Evolutionary conservation across 495 filamentous ascomycete genomes (phyloP).

Genomic region (Penicillium arizonense): DNA sequence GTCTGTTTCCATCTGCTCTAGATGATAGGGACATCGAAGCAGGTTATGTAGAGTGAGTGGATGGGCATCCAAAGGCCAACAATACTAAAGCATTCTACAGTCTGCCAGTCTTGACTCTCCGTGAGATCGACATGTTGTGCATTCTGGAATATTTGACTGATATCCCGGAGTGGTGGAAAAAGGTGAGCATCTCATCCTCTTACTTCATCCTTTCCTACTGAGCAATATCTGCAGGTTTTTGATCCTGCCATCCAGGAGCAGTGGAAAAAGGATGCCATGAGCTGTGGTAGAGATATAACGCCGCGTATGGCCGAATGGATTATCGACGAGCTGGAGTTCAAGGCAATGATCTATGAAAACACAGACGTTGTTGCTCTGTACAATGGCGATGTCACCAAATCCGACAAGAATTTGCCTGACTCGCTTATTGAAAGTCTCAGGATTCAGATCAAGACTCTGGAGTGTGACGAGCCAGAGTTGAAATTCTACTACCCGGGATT

Average conservation of each 20-base stretch:
- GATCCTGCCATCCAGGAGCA: constrained; percentile 36
- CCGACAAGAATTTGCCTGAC: constrained; percentile 30
- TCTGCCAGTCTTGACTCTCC: constrained; percentile 35
- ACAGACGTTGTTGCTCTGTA: constrained; percentile 33
- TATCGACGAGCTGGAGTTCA: constrained; percentile 50
- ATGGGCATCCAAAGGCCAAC: background rate
- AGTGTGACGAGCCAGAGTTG: constrained; percentile 10
- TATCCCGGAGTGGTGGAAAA: constrained; percentile 50
- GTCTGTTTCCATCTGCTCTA: constrained; percentile 31
- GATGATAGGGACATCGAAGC: constrained; percentile 35
- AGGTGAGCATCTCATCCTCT: constrained; percentile 30
- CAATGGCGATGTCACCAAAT: constrained; percentile 39
- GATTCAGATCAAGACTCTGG: constrained; percentile 20
- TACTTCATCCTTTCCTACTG: background rate
- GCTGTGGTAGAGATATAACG: constrained; percentile 33
- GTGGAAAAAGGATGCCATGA: constrained; percentile 38
- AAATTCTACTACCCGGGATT: constrained; percentile 21
- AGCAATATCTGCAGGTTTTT: constrained; percentile 25
- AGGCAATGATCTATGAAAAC: constrained; percentile 36
- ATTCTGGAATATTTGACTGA: constrained; percentile 45
- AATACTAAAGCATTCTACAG: constrained; percentile 10
- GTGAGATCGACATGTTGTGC: constrained; percentile 36
- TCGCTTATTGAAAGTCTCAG: constrained; percentile 33
- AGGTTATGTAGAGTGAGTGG: constrained; percentile 32
- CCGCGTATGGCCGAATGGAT: constrained; percentile 51